Percentiles rank a stretch among this genome's conserved stretches.
phyloP scores from a whole-genome alignment of 1,284 basidiomycete species.

The Ganoderma sinense region DNA sequence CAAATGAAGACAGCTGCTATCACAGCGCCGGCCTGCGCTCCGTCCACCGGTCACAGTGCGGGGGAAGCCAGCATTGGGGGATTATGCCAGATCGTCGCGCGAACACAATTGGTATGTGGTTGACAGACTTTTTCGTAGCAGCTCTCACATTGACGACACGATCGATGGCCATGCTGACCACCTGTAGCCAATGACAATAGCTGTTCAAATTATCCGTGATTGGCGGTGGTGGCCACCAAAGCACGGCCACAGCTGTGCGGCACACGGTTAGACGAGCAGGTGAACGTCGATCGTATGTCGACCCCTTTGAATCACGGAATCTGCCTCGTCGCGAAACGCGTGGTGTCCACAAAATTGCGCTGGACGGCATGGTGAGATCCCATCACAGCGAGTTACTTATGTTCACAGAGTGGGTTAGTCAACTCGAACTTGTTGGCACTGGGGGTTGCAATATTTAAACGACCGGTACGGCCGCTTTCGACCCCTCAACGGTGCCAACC shows the following conservation, averaged over 20 bases:
- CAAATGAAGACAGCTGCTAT: neutral
- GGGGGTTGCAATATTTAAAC: neutral
- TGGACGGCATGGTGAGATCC: neutral
- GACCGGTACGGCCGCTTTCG: neutral
- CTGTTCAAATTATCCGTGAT: neutral
- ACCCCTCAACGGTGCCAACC: neutral
- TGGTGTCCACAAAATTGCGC: slow-evolving; percentile 2
- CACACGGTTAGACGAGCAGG: neutral
- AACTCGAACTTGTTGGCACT: neutral
- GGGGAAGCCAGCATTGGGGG: neutral
- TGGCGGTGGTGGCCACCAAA: neutral
- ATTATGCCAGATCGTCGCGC: neutral
- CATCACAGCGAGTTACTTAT: neutral
- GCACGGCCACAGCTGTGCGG: neutral
- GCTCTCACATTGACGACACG: neutral
- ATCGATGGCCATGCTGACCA: neutral
- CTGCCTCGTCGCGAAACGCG: neutral
- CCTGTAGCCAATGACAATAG: neutral
- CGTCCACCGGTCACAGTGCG: neutral
- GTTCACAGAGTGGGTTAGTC: neutral
- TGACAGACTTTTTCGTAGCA: neutral
- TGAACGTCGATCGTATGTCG: neutral
- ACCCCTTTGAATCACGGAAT: neutral
- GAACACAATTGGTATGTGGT: neutral
- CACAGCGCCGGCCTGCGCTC: neutral